phyloP scores from a whole-genome alignment of 2,329 filamentous ascomycete species.

The Fusarium cyanostomum region DNA sequence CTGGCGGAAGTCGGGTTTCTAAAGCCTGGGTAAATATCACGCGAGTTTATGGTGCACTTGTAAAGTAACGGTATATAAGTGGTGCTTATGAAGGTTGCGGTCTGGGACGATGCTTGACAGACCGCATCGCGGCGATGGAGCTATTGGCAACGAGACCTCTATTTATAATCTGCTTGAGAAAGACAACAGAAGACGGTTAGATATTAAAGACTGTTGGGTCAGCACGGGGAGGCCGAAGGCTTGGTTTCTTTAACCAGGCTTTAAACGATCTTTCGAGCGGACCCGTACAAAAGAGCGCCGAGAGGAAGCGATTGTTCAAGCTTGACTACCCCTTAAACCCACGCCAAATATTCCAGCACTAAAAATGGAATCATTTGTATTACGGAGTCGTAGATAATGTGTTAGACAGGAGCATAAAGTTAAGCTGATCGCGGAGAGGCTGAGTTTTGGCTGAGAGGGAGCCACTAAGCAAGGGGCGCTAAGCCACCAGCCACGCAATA shows the following conservation, averaged over 20 bases:
- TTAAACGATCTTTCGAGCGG: too few species aligned
- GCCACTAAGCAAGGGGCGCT: conserved; percentile 6
- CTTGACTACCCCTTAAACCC: too few species aligned
- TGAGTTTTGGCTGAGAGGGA: conserved; percentile 14
- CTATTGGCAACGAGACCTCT: neutral
- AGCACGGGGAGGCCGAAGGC: neutral
- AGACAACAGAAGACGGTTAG: neutral
- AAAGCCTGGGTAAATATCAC: neutral
- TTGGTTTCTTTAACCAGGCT: neutral
- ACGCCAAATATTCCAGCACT: too few species aligned
- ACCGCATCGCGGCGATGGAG: neutral
- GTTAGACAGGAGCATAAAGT: neutral
- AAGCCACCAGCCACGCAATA: conserved; percentile 32
- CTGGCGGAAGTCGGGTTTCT: neutral
- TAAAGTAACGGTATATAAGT: neutral
- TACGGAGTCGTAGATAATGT: too few species aligned
- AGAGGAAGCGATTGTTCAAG: too few species aligned
- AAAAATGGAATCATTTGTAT: too few species aligned
- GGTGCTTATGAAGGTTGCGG: neutral
- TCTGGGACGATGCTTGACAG: conserved; percentile 3
- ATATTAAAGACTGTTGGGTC: neutral
- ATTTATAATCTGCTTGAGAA: neutral
- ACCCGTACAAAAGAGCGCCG: too few species aligned
- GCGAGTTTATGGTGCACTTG: neutral
- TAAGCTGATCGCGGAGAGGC: conserved; percentile 23